Evolutionary conservation across 805 yeast species (phyloP), one percentile per base, ranked within the genome.

Genomic region (Schwanniomyces vanrijiae): DNA sequence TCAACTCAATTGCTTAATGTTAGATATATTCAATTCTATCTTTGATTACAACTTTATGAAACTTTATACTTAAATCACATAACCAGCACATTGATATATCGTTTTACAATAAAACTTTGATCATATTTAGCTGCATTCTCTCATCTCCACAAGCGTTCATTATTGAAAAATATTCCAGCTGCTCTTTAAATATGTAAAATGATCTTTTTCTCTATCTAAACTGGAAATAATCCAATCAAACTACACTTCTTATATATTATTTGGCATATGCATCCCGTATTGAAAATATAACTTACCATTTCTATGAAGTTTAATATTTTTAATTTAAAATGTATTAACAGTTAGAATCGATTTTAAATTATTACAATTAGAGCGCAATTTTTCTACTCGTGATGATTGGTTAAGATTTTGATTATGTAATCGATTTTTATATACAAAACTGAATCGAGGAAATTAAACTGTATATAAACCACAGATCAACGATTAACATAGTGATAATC

Each of bases 341-440:
- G 39, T 37, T 20, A 5, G 39, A 37, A 37, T 37, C 6, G 39
- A 37, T 10, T 20, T 20, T 20, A 35, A 33, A 20, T 22, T 37
- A 38, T 38, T 42, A 42, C 31, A 26, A 33, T 31, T 42, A 42
- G 37, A 22, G 37, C 46, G 42, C 46, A 49, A 41, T 50, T 55
- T 57, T 58, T 56, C 60, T 51, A 25, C 21, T 48, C 43, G 40
- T 43, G 56, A 46, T 59, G 62, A 59, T 59, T 59, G 64, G 64
- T 47, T 51, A 41, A 14, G 9, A 26, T 24, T 10, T 1, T 38
- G 40, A 46, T 43, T 47, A 47, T 40, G 21, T 40, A 47, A 47
- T 25, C 29, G n/a, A 16, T 3, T 11, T 29, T 37, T 37, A 21
- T 37, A 37, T 21, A 20, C 39, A 20, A 10, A 37, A 14, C 20